Evolutionary conservation across 495 filamentous ascomycete genomes (phyloP).

Genomic region (Pseudevernia furfuracea): DNA sequence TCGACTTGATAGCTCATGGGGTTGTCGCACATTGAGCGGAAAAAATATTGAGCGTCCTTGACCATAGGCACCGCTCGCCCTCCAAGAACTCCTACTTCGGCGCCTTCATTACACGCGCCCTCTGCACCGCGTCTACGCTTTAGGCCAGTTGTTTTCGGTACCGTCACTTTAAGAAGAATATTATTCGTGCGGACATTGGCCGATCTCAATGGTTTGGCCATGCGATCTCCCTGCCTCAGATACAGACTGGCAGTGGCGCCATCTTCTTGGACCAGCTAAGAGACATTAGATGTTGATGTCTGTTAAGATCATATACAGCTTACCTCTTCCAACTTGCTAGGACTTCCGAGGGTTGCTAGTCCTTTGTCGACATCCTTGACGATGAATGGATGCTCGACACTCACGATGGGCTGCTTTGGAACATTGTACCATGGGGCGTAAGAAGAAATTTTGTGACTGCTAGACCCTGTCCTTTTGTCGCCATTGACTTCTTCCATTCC

Average conservation of each 20-base stretch:
- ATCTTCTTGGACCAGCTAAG: slow-evolving; percentile 20
- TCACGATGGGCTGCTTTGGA: slow-evolving; percentile 57
- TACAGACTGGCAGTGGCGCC: slow-evolving; percentile 42
- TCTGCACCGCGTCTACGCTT: slow-evolving; percentile 69
- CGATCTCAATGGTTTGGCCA: slow-evolving; percentile 66
- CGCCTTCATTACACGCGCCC: slow-evolving; percentile 48
- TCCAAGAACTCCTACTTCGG: slow-evolving; percentile 8
- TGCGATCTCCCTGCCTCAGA: slow-evolving; percentile 68
- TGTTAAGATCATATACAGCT: background rate
- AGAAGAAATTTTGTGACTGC: background rate
- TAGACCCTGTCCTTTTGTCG: background rate
- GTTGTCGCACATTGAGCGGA: slow-evolving; percentile 66
- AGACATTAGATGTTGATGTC: background rate
- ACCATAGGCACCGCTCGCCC: slow-evolving; percentile 25
- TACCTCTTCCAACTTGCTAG: slow-evolving; percentile 50
- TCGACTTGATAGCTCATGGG: slow-evolving; percentile 59
- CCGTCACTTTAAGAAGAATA: slow-evolving; percentile 74
- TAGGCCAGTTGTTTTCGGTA: slow-evolving; percentile 78
- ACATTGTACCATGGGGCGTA: slow-evolving; percentile 50
- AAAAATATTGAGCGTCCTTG: slow-evolving; percentile 38
- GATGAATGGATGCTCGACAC: slow-evolving; percentile 82
- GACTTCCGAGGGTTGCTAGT: slow-evolving; percentile 67
- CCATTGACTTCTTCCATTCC: background rate
- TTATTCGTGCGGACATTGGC: slow-evolving; percentile 64
- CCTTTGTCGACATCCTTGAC: slow-evolving; percentile 75